Conservation (phyloP, 2,329 filamentous ascomycete genomes). For the Talaromyces sp. region DNA sequence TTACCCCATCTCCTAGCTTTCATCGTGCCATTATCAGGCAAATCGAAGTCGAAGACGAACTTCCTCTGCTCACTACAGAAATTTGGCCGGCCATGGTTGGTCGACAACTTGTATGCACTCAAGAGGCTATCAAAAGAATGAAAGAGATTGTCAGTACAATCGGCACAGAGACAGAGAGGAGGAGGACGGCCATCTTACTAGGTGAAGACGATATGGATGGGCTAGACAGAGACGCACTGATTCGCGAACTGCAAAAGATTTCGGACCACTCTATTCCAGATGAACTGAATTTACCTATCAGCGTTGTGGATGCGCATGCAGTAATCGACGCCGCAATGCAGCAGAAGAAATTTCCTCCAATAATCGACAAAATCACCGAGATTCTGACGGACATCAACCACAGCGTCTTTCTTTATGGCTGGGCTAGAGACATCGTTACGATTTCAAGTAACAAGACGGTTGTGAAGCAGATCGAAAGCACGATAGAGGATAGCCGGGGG, state of each 20-base stretch:
- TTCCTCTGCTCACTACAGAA: conserved; percentile 57
- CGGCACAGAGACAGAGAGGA: conserved; percentile 58
- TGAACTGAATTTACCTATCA: conserved; percentile 60
- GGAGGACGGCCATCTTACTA: conserved; percentile 58
- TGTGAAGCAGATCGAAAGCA: conserved; percentile 60
- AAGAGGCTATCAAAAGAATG: conserved; percentile 63
- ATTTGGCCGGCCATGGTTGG: conserved; percentile 60
- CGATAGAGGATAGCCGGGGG: conserved; percentile 52
- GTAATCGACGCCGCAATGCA: conserved; percentile 31
- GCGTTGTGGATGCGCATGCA: conserved; percentile 50
- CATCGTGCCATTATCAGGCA: conserved; percentile 61
- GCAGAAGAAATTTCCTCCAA: conserved; percentile 44
- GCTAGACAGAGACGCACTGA: conserved; percentile 31
- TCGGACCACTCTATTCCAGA: conserved; percentile 54
- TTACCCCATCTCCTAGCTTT: conserved; percentile 49
- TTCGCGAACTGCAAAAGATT: conserved; percentile 41
- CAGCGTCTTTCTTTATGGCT: conserved; percentile 69
- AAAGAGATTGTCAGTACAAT: conserved; percentile 63
- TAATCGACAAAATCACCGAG: conserved; percentile 42
- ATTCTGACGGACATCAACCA: conserved; percentile 60
- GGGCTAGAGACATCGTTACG: conserved; percentile 61
- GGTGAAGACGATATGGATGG: conserved; percentile 41
- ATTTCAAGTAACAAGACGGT: conserved; percentile 68
- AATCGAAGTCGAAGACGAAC: conserved; percentile 60
- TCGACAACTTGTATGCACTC: conserved; percentile 61